Evolutionary conservation across 805 yeast genomes (phyloP).

Genomic region (Pichia gijzeniarum): DNA sequence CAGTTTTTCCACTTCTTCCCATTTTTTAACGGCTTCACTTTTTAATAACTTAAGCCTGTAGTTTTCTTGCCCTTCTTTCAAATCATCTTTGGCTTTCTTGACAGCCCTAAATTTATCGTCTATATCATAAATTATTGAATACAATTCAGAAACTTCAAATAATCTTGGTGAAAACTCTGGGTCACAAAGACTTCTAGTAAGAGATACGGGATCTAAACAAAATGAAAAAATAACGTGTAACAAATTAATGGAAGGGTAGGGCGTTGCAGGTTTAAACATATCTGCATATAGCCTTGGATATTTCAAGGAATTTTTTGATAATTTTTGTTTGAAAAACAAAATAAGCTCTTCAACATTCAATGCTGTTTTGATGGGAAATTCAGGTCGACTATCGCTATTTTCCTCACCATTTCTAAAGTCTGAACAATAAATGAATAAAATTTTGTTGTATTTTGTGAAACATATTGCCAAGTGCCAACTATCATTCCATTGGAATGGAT

Average conservation of each 20-base stretch:
- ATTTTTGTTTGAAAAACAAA: conserved; percentile 22
- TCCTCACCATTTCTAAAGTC: conserved; percentile 5
- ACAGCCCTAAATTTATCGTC: conserved; percentile 14
- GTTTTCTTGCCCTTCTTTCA: background rate
- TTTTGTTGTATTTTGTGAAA: conserved; percentile 19
- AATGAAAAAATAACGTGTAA: conserved; percentile 25
- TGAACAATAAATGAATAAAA: conserved; percentile 27
- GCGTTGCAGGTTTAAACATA: conserved; percentile 22
- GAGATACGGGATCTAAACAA: conserved; percentile 19
- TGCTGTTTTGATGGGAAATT: conserved; percentile 23
- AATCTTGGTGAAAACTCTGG: conserved; percentile 18
- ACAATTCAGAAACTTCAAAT: conserved; percentile 26
- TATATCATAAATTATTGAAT: conserved; percentile 19
- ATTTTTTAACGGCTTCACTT: background rate
- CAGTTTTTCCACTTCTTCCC: background rate
- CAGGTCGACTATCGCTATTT: background rate
- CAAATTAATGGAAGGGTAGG: conserved; percentile 27
- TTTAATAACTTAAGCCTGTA: background rate
- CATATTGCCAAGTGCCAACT: conserved; percentile 32
- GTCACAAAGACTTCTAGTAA: conserved; percentile 20
- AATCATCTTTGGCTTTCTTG: background rate
- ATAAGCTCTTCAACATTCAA: conserved; percentile 26
- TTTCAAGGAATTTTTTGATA: conserved; percentile 24
- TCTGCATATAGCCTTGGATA: conserved; percentile 20
- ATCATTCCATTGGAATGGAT: conserved; percentile 27